Conservation (phyloP, 306 rosid genomes). For the Sicyos baderoa region DNA sequence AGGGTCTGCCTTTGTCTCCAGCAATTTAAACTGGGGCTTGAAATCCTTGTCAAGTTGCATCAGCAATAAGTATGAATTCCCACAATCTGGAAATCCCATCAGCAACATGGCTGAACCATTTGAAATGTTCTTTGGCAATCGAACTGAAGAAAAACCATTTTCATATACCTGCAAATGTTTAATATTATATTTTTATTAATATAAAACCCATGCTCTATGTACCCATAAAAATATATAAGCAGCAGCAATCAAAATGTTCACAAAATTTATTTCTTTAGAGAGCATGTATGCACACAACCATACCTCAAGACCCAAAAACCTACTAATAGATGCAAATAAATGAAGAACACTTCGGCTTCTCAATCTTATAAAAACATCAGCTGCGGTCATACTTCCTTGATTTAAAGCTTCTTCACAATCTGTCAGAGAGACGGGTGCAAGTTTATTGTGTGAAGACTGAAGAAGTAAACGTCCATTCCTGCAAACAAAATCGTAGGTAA, state of each 20-base stretch:
- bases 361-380: conserved; percentile 76
- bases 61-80: conserved; percentile 70
- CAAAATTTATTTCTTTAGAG: background rate
- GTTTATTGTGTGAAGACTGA: conserved; percentile 62
- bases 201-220: conserved; percentile 4
- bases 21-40: conserved; percentile 76
- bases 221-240: conserved; percentile 13
- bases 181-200: background rate
- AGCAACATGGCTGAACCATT: conserved; percentile 64
- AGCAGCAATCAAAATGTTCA: conserved; percentile 26
- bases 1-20: conserved; percentile 61
- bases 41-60: conserved; percentile 91
- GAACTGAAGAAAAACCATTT: conserved; percentile 60
- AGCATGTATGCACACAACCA: conserved; percentile 17
- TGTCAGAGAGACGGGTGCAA: conserved; percentile 44
- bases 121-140: conserved; percentile 58
- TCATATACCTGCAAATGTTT: conserved; percentile 63
- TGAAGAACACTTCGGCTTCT: conserved; percentile 90
- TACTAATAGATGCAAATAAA: conserved; percentile 80
- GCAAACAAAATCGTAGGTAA: conserved; percentile 28
- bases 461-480: conserved; percentile 95
- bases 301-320: conserved; percentile 93
- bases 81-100: conserved; percentile 95
- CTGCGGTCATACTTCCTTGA: conserved; percentile 81
- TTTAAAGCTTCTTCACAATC: conserved; percentile 95